Percentiles rank a stretch among this genome's conserved stretches.
Evolutionary conservation across 495 filamentous ascomycete genomes (phyloP).

Genomic region (Filosporella fistucella): DNA sequence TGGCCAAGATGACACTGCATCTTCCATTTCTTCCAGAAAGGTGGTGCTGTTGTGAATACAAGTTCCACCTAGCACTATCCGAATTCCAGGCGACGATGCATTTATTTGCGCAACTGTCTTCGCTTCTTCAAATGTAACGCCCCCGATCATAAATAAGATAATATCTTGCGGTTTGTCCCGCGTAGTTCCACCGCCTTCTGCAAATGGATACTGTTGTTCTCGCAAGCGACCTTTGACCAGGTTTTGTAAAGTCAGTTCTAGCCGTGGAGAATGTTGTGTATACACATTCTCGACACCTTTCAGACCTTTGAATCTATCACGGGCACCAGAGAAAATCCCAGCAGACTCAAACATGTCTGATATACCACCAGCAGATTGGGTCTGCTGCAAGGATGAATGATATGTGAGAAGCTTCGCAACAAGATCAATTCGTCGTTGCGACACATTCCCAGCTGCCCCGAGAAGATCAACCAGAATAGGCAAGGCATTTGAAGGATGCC

Average conservation of each 20-base stretch:
- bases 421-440: slow-evolving; percentile 65
- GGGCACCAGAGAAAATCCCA: slow-evolving; percentile 85
- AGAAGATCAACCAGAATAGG: slow-evolving; percentile 83
- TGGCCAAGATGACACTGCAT: slow-evolving; percentile 77
- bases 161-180: slow-evolving; percentile 96
- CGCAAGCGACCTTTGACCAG: slow-evolving; percentile 85
- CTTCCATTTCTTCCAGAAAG: slow-evolving; percentile 84
- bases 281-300: slow-evolving; percentile 99
- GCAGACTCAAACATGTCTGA: slow-evolving; percentile 88
- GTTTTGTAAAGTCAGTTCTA: slow-evolving; percentile 85
- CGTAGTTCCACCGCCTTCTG: slow-evolving; percentile 79
- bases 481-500: slow-evolving; percentile 72
- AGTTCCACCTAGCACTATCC: slow-evolving; percentile 85
- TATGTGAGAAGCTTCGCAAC: slow-evolving; percentile 77
- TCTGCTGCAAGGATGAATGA: slow-evolving; percentile 74
- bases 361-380: slow-evolving; percentile 66
- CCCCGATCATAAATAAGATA: slow-evolving; percentile 88
- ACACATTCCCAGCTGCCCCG: slow-evolving; percentile 66
- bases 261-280: slow-evolving; percentile 87
- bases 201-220: slow-evolving; percentile 84
- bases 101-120: slow-evolving; percentile 92
- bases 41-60: slow-evolving; percentile 77
- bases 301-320: slow-evolving; percentile 87
- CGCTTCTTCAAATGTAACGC: slow-evolving; percentile 92
- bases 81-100: slow-evolving; percentile 79